Percentiles rank a stretch among this genome's conserved stretches.
Evolutionary conservation across 495 filamentous ascomycete species (phyloP).

Genomic region (Penicillium alfredii): DNA sequence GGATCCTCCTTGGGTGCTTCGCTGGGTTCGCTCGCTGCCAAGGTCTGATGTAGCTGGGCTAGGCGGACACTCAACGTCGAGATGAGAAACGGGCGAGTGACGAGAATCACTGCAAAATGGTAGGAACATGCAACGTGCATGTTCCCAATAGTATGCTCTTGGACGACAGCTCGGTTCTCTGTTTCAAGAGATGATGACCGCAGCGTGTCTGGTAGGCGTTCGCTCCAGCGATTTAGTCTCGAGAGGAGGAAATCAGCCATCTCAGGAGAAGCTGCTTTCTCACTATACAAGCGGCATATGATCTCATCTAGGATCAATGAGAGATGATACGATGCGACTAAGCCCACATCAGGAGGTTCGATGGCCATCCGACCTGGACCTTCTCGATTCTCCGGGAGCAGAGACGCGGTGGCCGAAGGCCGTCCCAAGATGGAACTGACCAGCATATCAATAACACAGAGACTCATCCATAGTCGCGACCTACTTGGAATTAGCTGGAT

Average conservation of each 20-base stretch:
- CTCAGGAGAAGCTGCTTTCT: constrained; percentile 27
- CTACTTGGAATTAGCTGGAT: constrained; percentile 12
- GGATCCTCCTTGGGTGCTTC: constrained; percentile 23
- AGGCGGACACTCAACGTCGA: constrained; percentile 32
- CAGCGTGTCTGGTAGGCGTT: constrained; percentile 23
- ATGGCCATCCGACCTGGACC: constrained; percentile 3
- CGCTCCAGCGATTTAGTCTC: constrained; percentile 33
- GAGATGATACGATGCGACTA: constrained; percentile 33
- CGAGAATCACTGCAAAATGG: constrained; percentile 39
- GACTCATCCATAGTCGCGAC: constrained; percentile 38
- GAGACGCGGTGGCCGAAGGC: constrained; percentile 29
- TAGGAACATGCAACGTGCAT: constrained; percentile 40
- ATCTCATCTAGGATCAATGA: constrained; percentile 35
- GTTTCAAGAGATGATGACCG: constrained; percentile 13
- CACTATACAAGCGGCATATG: constrained; percentile 26
- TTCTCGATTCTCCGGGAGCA: constrained; percentile 17
- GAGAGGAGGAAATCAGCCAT: constrained; percentile 30
- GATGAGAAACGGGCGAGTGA: constrained; percentile 38
- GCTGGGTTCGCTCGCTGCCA: constrained; percentile 5
- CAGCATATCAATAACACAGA: constrained; percentile 39
- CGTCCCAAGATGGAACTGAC: constrained; percentile 40
- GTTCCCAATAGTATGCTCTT: constrained; percentile 30
- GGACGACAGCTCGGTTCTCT: constrained; percentile 16
- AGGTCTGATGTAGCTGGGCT: constrained; percentile 25
- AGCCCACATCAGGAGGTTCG: constrained; percentile 6